Percentiles rank a stretch among this genome's conserved stretches.
Conservation (phyloP, 2,329 filamentous ascomycete species). For the Aspergillus calidoustus region DNA sequence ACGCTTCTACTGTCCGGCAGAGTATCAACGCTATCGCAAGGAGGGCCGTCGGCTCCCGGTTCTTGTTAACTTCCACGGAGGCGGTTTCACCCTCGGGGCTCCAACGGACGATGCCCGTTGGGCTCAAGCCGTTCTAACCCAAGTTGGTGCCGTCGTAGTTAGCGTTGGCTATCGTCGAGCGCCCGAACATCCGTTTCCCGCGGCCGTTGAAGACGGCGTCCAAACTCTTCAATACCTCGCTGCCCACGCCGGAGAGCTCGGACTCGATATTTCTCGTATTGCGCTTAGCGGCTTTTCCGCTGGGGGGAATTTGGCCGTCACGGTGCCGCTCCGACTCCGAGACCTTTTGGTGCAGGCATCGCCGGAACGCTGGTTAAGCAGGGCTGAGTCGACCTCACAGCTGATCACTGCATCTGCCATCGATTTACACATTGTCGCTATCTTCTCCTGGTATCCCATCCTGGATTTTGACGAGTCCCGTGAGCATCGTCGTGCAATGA, state of each 20-base stretch:
- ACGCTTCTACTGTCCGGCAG: conserved; percentile 64
- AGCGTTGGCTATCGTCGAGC: conserved; percentile 66
- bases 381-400: conserved; percentile 40
- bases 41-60: conserved; percentile 57
- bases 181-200: conserved; percentile 66
- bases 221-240: conserved; percentile 65
- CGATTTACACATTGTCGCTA: conserved; percentile 57
- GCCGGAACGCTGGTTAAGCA: conserved; percentile 31
- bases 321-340: conserved; percentile 63
- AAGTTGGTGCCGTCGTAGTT: conserved; percentile 62
- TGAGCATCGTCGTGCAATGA: conserved; percentile 61
- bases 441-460: conserved; percentile 66
- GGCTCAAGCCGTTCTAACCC: conserved; percentile 59
- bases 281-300: conserved; percentile 66
- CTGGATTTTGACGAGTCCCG: conserved; percentile 66
- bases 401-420: conserved; percentile 40
- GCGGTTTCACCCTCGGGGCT: conserved; percentile 64
- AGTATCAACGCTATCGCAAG: conserved; percentile 38
- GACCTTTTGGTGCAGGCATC: conserved; percentile 37
- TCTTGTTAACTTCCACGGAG: conserved; percentile 68
- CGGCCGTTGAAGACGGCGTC: conserved; percentile 66
- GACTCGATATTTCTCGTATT: conserved; percentile 61
- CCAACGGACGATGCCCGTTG: conserved; percentile 66
- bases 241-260: conserved; percentile 59
- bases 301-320: conserved; percentile 66